These are phyloP conservation scores for Cladosporium cucumerinum DNA, from an alignment of 2,329 filamentous ascomycete species.

Conservation along the genomic window DNA sequence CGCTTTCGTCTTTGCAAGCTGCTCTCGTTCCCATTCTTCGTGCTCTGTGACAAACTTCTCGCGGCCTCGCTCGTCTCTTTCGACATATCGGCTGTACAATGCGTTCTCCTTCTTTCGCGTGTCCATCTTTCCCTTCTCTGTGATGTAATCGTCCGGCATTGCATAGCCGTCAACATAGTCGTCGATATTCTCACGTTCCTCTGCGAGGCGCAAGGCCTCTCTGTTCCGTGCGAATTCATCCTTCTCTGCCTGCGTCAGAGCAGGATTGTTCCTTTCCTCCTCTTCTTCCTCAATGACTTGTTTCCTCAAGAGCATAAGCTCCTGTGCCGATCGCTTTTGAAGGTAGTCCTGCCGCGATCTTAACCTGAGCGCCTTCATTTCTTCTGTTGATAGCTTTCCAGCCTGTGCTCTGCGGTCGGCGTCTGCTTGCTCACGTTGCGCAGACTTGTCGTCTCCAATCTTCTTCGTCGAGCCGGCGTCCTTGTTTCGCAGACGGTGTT, in stretches of 20 bases:
- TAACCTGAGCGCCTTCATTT: constrained; percentile 76
- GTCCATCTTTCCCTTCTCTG: constrained; percentile 86
- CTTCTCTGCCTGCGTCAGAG: constrained; percentile 73
- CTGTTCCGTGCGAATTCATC: constrained; percentile 86
- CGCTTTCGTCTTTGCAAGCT: constrained; percentile 80
- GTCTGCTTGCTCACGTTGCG: constrained; percentile 39
- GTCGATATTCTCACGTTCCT: constrained; percentile 82
- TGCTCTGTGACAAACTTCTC: constrained; percentile 91
- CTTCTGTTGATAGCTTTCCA: constrained; percentile 62
- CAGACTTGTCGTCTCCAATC: constrained; percentile 58
- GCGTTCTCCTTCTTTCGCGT: constrained; percentile 83
- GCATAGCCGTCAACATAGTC: constrained; percentile 89
- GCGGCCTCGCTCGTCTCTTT: constrained; percentile 79
- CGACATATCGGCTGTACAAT: constrained; percentile 85
- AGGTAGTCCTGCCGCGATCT: constrained; percentile 89
- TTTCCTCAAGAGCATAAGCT: constrained; percentile 78
- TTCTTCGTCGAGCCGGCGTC: constrained; percentile 70
- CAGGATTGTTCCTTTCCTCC: constrained; percentile 70
- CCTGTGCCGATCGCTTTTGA: constrained; percentile 84
- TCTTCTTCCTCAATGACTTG: constrained; percentile 85
- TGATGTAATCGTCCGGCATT: constrained; percentile 93
- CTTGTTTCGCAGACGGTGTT: constrained; percentile 69
- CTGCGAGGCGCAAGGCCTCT: constrained; percentile 55
- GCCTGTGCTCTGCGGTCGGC: constrained; percentile 61
- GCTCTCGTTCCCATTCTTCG: constrained; percentile 93